A percentile compares a stretch with the other conserved stretches of the same genome.
Conservation (phyloP, 306 rosid species). For the Lathyrus sativus region DNA sequence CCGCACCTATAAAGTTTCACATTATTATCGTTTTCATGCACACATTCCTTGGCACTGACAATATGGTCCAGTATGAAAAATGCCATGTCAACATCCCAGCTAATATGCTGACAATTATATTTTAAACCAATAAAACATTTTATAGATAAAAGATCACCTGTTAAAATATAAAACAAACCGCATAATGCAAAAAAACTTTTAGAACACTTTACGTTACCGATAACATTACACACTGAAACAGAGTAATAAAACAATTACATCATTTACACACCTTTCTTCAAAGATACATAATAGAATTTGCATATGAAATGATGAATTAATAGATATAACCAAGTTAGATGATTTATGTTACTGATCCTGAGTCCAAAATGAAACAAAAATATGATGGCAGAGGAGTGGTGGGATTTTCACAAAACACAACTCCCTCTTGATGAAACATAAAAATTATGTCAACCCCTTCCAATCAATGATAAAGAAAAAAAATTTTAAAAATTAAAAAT, state of each 20-base stretch:
- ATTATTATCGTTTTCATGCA: constrained; percentile 26
- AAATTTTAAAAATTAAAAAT: too few relatives aligned
- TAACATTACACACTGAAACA: constrained; percentile 25
- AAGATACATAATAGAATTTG: constrained; percentile 11
- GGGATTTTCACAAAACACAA: constrained; percentile 25
- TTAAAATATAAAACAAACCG: constrained; percentile 24
- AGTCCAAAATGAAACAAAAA: background rate
- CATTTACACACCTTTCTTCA: constrained; percentile 20
- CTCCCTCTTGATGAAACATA: constrained; percentile 12
- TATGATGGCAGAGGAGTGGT: constrained; percentile 1
- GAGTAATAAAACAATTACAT: constrained; percentile 26
- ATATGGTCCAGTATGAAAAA: constrained; percentile 17
- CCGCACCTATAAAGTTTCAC: constrained; percentile 77
- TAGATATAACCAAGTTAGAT: background rate
- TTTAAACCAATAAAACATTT: constrained; percentile 23
- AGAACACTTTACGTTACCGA: constrained; percentile 10
- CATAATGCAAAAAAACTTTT: constrained; percentile 17
- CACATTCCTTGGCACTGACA: constrained; percentile 10
- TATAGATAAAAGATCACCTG: constrained; percentile 4
- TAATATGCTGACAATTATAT: constrained; percentile 21
- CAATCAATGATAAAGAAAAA: background rate
- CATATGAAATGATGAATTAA: constrained; percentile 21
- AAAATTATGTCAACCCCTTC: constrained; percentile 25
- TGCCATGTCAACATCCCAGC: constrained; percentile 24
- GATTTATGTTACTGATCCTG: constrained; percentile 10